These are phyloP conservation scores for Ashbya aceris DNA, from an alignment of 1,139 yeast species.

Conservation along the genomic window DNA sequence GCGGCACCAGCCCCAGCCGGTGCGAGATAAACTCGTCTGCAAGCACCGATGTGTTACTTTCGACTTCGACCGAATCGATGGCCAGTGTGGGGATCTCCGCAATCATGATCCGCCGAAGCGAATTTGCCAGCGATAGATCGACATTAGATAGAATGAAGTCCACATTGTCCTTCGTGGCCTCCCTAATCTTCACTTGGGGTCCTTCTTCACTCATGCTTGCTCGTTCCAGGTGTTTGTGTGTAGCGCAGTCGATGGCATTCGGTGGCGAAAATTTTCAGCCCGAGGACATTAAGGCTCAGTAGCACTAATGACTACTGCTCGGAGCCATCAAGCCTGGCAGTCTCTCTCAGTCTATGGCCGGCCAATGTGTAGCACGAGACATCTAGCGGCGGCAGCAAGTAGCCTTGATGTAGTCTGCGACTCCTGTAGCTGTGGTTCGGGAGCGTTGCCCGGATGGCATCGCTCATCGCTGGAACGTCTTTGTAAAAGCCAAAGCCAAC, in stretches of 20 bases:
- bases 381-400: too few species aligned
- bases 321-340: too few species aligned
- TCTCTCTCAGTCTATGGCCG: too few species aligned
- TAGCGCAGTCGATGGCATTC: not conserved
- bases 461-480: too few species aligned
- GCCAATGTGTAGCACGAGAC: too few species aligned
- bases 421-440: too few species aligned
- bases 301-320: too few species aligned
- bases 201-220: slow-evolving; percentile 36
- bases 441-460: too few species aligned
- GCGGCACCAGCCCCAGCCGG: slow-evolving; percentile 83
- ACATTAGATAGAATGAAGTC: slow-evolving; percentile 84
- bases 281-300: too few species aligned
- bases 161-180: slow-evolving; percentile 75
- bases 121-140: slow-evolving; percentile 86
- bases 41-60: slow-evolving; percentile 82
- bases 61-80: slow-evolving; percentile 91
- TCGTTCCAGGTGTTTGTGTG: not conserved
- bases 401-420: too few species aligned
- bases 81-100: slow-evolving; percentile 96
- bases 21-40: slow-evolving; percentile 97
- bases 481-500: too few species aligned
- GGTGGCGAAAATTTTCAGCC: slow-evolving; percentile 4
- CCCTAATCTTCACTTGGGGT: slow-evolving; percentile 84
- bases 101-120: slow-evolving; percentile 82